A percentile compares a stretch with the other conserved stretches of the same genome.
These are phyloP conservation scores for Avena sativa DNA, from an alignment of 176 grass and related monocot genomes.

Conservation along the genomic window DNA sequence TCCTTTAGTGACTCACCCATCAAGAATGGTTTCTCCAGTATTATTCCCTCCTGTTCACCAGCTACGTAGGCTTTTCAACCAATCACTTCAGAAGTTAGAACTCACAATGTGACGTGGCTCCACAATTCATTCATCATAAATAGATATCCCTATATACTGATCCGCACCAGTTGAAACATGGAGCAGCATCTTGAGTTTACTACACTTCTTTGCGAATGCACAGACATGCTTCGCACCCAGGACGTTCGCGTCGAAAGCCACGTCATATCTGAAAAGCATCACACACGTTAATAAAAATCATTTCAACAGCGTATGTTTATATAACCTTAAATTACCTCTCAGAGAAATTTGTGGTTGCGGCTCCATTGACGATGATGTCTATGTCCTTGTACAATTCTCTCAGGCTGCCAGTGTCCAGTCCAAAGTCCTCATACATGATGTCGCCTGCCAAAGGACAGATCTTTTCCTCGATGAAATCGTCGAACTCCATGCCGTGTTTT, in stretches of 20 bases:
- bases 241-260: conserved; percentile 53
- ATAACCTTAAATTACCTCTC: too few relatives aligned
- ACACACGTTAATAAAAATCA: too few relatives aligned
- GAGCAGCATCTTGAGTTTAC: conserved; percentile 63
- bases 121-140: neutral
- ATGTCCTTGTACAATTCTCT: neutral
- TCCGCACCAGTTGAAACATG: conserved; percentile 70
- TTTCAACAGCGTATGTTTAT: too few relatives aligned
- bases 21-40: conserved; percentile 58
- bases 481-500: neutral
- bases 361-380: conserved; percentile 18
- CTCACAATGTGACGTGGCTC: neutral
- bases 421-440: conserved; percentile 15
- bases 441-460: conserved; percentile 7
- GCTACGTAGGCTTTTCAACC: conserved; percentile 58
- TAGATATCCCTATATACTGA: neutral
- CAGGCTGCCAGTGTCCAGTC: neutral
- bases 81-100: neutral
- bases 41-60: conserved; percentile 54
- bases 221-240: conserved; percentile 54
- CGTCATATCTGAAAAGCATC: conserved; percentile 51
- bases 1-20: conserved; percentile 53
- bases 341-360: conserved; percentile 19
- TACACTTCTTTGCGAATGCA: conserved; percentile 61
- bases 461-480: neutral